Base-by-base conservation (phyloP, 2,329 filamentous ascomycete genomes). In the Chaetomiaceae sp. region DNA sequence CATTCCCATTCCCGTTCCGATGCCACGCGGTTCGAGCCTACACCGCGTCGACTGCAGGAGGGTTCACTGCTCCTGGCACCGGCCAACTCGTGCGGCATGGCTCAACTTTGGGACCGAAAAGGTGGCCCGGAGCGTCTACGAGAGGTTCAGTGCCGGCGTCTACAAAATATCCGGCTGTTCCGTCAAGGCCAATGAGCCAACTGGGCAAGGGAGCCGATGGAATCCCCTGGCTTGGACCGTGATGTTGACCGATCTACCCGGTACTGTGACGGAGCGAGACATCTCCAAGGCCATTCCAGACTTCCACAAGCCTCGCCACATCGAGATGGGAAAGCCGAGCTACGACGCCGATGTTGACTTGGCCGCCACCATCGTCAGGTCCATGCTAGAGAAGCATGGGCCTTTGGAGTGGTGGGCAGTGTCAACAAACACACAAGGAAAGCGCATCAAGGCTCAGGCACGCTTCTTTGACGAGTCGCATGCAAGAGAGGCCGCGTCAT, bases 391-490 rank as follows among this genome's bases (percentile, higher is more conserved):
- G 1, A 48, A 60, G 1, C 51, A 67, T 8, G 72, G 72, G 0
- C 61, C 65, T 0, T 47, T 75, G 2, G 69, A 72, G 54, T 64
- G 59, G 58, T 72, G 69, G 66, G 64, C 68, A 20, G 54, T 31
- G 65, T 4, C 60, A 55, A 1, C 50, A 48, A 40, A 54, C 3
- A 48, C 57, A 0, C 65, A 65, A 11, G 2, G 55, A 3, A 74
- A 70, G 51, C 64, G 72, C 2, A 53, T 70, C 17, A 74, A 74
- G 56, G 74, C 68, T 0, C 66, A 63, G 14, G 74, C 69, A 1
- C 61, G 63, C 2, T 79, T 76, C 40, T 19, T 61, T 4, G 59
- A 71, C 1, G 71, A 73, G 45, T 61, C 61, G 0, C 65, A 73
- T 36, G 75, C 74, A 0, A 59, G 59, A 38, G 57, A 67, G 9